Evolutionary conservation across 371 early-diverging fungal genomes (phyloP).

Genomic region (Nosema muscidifuracis): DNA sequence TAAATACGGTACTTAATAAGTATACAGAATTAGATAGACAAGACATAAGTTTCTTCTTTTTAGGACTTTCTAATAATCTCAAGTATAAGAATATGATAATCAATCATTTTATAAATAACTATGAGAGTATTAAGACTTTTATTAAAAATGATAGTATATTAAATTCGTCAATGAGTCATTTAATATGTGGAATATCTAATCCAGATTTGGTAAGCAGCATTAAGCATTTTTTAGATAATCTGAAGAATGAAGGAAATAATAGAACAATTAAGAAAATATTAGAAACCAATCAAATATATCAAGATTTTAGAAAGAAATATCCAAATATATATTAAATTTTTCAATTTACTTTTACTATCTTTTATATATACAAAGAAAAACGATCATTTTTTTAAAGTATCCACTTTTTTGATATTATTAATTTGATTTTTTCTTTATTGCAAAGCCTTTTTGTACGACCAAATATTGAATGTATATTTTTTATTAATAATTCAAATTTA

Average conservation of each 20-base stretch:
- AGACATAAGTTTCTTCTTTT: constrained; percentile 2
- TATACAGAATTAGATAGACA: constrained; percentile 1
- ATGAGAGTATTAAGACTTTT: neutral
- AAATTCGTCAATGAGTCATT: neutral
- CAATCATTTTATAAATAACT: constrained; percentile 3
- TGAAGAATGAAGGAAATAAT: neutral
- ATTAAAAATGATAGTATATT: constrained; percentile 7
- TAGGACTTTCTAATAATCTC: neutral
- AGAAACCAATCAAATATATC: neutral
- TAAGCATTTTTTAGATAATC: neutral
- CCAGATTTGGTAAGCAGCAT: neutral
- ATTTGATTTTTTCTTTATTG: too few species aligned
- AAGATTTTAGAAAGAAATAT: neutral
- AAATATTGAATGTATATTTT: too few species aligned
- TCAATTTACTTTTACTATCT: too few species aligned
- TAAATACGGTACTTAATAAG: neutral
- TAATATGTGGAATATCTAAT: neutral
- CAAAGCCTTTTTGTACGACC: too few species aligned
- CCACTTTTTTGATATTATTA: too few species aligned
- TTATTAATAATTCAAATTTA: too few species aligned
- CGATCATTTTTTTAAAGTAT: too few species aligned
- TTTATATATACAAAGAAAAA: too few species aligned
- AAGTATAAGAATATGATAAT: constrained; percentile 2
- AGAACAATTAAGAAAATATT: neutral
- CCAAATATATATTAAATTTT: too few species aligned